Percentiles rank a stretch among this genome's conserved stretches.
These are phyloP conservation scores for Cyberlindnera xishuangbannaensis DNA, from an alignment of 805 yeast species.

Conservation along the genomic window DNA sequence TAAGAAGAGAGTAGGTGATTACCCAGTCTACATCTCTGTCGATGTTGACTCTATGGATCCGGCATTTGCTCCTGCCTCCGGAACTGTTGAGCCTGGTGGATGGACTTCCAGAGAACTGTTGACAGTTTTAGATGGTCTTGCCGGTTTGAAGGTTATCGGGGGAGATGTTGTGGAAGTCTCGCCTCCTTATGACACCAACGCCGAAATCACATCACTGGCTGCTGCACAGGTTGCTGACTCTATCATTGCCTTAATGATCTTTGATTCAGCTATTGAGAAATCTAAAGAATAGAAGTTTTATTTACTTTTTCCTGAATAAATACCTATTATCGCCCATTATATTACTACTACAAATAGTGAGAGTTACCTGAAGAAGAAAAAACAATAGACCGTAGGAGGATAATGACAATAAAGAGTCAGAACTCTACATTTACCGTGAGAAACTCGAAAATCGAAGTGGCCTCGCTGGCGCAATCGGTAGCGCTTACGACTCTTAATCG, in stretches of 20 bases:
- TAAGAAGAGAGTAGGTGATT: conserved; percentile 31
- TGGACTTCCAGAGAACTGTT: conserved; percentile 43
- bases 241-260: conserved; percentile 35
- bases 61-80: conserved; percentile 46
- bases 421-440: neutral
- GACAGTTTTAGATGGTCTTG: conserved; percentile 36
- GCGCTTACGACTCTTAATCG: conserved; percentile 32
- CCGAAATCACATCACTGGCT: conserved; percentile 56
- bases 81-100: conserved; percentile 50
- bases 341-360: no score
- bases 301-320: no score
- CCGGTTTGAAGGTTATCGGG: conserved; percentile 41
- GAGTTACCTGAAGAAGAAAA: no score
- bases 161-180: conserved; percentile 51
- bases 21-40: conserved; percentile 41
- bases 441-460: conserved; percentile 13
- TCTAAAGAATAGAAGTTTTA: no score
- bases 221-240: conserved; percentile 60
- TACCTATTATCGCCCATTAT: no score
- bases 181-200: conserved; percentile 60
- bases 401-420: neutral
- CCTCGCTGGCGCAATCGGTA: conserved; percentile 33
- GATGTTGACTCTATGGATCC: conserved; percentile 51
- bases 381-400: neutral
- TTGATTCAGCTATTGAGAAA: conserved; percentile 17